Base-by-base conservation (phyloP, 2,329 filamentous ascomycete genomes). In the Magnaporthiopsis rhizophila region DNA sequence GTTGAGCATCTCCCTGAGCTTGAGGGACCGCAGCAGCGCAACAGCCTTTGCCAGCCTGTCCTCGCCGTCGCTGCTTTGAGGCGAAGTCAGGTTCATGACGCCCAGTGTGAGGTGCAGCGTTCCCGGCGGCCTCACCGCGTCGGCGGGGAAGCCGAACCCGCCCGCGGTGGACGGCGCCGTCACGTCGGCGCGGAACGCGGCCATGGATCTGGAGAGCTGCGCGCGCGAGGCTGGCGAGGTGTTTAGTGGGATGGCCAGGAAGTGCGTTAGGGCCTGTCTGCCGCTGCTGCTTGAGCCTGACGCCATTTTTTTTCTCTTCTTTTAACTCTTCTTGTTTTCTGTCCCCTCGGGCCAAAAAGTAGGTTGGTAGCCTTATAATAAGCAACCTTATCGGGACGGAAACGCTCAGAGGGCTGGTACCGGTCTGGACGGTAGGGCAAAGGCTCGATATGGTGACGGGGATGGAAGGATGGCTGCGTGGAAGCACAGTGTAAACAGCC, bases 71-170 rank as follows among this genome's bases (percentile, higher is more conserved):
- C 45, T n/a, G 18, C 56, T 57, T n/a, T 34, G 75, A 2, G 78
- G 80, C 3, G 18, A 6, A 1, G 45, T 8, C 12, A 97, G 82
- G 68, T 84, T 89, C 89, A 97, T 93, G 1, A 96, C 90, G 0
- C 92, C 93, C 0, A 97, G 80, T 0, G 93, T 97, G 3, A 96
- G 79, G 75, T 98, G 94, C 61, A 97, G 76, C 1, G 92, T 92
- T 0, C 91, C 90, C 0, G 91, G 76, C 0, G 92, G 92, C 34
- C 92, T 81, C 62, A 97, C 78, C 1, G 92, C 91, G 64, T 83
- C 83, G 38, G 79, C 73, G 0, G 90, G 89, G 12, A 94, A 77
- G 66, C 78, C 75, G 24, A 62, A 76, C 69, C 62, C 64, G 1
- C 61, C 61, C 36, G 62, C 56, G 3, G 65, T 11, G 8, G 67